phyloP scores from a whole-genome alignment of 345 rosid genomes.

The Turnera subulata region DNA sequence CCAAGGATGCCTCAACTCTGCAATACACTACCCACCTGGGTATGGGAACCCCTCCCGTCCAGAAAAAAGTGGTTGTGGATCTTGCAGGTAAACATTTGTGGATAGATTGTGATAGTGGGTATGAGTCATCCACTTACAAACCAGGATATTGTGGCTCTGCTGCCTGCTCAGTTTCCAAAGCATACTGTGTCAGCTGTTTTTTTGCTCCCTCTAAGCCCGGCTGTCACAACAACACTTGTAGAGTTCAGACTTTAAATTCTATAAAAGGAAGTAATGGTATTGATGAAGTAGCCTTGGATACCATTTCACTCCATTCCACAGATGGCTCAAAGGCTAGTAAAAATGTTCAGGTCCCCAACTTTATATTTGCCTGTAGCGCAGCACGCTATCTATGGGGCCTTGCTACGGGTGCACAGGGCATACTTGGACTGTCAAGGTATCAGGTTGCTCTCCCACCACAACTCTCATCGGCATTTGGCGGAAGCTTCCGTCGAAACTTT shows the following conservation, averaged over 20 bases:
- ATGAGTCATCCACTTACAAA: conserved; percentile 12
- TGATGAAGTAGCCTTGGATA: conserved; percentile 6
- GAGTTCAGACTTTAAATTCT: neutral
- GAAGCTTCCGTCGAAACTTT: conserved; percentile 7
- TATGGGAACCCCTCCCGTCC: too few species aligned
- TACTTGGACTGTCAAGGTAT: conserved; percentile 6
- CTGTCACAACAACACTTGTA: conserved; percentile 15
- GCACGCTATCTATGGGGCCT: neutral
- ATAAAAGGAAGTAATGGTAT: neutral
- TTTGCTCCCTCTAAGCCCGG: neutral
- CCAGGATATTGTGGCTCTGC: conserved; percentile 14
- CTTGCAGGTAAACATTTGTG: conserved; percentile 15
- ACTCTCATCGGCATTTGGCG: conserved; percentile 16
- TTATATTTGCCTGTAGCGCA: conserved; percentile 16
- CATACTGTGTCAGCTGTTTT: neutral
- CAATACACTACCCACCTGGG: conserved; percentile 20
- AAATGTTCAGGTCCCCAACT: conserved; percentile 8
- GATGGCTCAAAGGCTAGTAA: conserved; percentile 5
- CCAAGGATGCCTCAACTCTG: conserved; percentile 20
- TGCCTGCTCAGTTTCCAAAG: conserved; percentile 12
- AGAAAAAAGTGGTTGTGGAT: conserved; percentile 2
- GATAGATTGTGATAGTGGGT: conserved; percentile 9
- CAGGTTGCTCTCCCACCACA: conserved; percentile 4
- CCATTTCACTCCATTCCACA: conserved; percentile 10
- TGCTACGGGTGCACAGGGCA: conserved; percentile 9